Base-by-base conservation (phyloP, 2,329 filamentous ascomycete genomes). In the Alternaria ventricosa region DNA sequence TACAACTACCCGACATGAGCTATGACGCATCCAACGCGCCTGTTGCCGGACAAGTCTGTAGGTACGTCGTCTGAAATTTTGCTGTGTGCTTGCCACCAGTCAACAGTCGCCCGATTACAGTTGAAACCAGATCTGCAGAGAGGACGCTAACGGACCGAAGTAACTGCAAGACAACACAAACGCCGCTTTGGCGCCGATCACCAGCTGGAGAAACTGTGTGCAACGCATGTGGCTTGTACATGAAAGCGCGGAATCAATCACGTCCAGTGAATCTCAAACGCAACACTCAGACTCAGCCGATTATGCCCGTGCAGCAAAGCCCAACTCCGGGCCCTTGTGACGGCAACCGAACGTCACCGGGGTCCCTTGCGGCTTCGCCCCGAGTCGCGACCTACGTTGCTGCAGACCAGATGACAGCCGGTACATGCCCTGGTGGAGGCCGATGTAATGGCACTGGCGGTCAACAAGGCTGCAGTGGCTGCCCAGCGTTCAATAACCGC, bases 381-480 rank as follows among this genome's bases (percentile, higher is more conserved):
- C 75, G 78, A 70, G 81, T 82, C 11, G 88, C 91, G 28, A 93
- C 90, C 4, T 95, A 94, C 75, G 91, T 96, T 54, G 86, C 92
- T 20, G 91, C 91, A 5, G 92, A 94, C 74, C 89, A 92, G 70
- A 90, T 87, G 47, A 84, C 89, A 5, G 87, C 89, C 46, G 96
- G 96, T n/a, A 96, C 94, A 12, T 99, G 96, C 79, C 96, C 96
- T 13, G 96, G 96, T 41, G 95, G 95, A 66, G 96, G 96, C 43
- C 91, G 91, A 62, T 99, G 96, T 79, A 98, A 99, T 78, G 96
- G 96, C 51, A 98, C 96, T 22, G 96, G 96, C 47, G 96, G 96
- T 57, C 94, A 96, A 30, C 93, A 97, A 77, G 95, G 94, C 20
- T 99, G 96, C 79, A 94, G 93, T 78, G 96, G 96, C 12, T 99